A percentile compares a stretch with the other conserved stretches of the same genome.
These are phyloP conservation scores for Torulaspora indica DNA, from an alignment of 805 yeast genomes.

Conservation along the genomic window DNA sequence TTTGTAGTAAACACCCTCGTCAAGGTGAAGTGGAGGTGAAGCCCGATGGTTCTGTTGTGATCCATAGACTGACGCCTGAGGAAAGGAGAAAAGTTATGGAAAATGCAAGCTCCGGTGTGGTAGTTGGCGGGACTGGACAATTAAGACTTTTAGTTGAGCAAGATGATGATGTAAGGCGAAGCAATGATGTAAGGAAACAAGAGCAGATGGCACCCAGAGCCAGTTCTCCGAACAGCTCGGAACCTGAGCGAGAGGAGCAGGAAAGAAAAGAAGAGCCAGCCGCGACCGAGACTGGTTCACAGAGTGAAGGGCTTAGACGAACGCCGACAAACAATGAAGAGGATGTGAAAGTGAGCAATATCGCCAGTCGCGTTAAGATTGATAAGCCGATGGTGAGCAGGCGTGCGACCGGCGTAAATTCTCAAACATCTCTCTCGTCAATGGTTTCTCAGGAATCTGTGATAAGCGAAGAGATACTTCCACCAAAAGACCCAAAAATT, in stretches of 20 bases:
- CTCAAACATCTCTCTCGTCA: constrained; percentile 27
- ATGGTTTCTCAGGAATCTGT: constrained; percentile 16
- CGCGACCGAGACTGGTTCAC: constrained; percentile 37
- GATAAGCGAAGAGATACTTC: constrained; percentile 28
- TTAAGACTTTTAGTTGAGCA: constrained; percentile 40
- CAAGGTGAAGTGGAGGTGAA: constrained; percentile 73
- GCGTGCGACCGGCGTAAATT: constrained; percentile 25
- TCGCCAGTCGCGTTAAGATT: constrained; percentile 38
- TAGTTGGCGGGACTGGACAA: constrained; percentile 75
- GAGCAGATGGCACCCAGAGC: constrained; percentile 26
- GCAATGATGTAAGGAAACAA: constrained; percentile 15
- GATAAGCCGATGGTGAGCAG: constrained; percentile 44
- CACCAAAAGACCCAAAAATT: constrained; percentile 32
- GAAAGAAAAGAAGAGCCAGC: constrained; percentile 34
- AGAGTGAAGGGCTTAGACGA: constrained; percentile 31
- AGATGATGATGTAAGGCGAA: constrained; percentile 5
- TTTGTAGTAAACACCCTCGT: constrained; percentile 73
- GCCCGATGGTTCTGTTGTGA: constrained; percentile 49
- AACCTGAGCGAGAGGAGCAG: constrained; percentile 18
- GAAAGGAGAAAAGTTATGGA: constrained; percentile 45
- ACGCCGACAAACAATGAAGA: constrained; percentile 36
- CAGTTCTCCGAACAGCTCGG: constrained; percentile 2
- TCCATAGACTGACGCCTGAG: constrained; percentile 52
- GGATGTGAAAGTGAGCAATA: constrained; percentile 35
- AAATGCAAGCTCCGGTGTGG: constrained; percentile 59